These are phyloP conservation scores for Venturia aucupariae DNA, from an alignment of 2,329 filamentous ascomycete genomes.

Conservation along the genomic window DNA sequence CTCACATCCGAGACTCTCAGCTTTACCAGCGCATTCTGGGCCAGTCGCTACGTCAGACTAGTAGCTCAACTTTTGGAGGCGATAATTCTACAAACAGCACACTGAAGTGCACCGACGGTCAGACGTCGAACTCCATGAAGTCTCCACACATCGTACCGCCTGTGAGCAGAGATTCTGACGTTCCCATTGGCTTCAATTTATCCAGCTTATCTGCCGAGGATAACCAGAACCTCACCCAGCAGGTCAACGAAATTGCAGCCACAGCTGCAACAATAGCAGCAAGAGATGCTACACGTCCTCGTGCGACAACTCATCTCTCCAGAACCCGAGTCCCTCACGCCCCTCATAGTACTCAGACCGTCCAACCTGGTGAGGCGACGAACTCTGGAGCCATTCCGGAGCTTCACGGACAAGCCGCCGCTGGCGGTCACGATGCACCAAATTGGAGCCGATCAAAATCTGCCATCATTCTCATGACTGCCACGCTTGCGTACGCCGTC, in stretches of 20 bases:
- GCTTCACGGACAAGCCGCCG: slow-evolving; percentile 31
- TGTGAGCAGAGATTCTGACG: slow-evolving; percentile 43
- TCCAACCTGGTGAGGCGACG: neutral
- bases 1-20: slow-evolving; percentile 74
- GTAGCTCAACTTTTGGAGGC: slow-evolving; percentile 50
- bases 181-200: slow-evolving; percentile 38
- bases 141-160: slow-evolving; percentile 65
- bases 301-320: neutral
- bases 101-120: slow-evolving; percentile 17
- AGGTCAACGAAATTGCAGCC: slow-evolving; percentile 88
- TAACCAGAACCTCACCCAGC: slow-evolving; percentile 69
- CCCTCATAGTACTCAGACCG: neutral
- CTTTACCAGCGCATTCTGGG: slow-evolving; percentile 90
- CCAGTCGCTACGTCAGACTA: slow-evolving; percentile 78
- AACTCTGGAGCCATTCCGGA: neutral
- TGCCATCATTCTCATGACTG: slow-evolving; percentile 75
- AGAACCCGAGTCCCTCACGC: neutral
- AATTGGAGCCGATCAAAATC: slow-evolving; percentile 95
- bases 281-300: slow-evolving; percentile 52
- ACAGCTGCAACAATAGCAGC: slow-evolving; percentile 83
- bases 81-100: slow-evolving; percentile 19
- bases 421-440: slow-evolving; percentile 87
- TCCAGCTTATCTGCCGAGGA: slow-evolving; percentile 73
- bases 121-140: slow-evolving; percentile 23
- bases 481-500: slow-evolving; percentile 87